A percentile compares a stretch with the other conserved stretches of the same genome.
Evolutionary conservation across 495 filamentous ascomycete species (phyloP).

Genomic region (Penicillium crystallinum): DNA sequence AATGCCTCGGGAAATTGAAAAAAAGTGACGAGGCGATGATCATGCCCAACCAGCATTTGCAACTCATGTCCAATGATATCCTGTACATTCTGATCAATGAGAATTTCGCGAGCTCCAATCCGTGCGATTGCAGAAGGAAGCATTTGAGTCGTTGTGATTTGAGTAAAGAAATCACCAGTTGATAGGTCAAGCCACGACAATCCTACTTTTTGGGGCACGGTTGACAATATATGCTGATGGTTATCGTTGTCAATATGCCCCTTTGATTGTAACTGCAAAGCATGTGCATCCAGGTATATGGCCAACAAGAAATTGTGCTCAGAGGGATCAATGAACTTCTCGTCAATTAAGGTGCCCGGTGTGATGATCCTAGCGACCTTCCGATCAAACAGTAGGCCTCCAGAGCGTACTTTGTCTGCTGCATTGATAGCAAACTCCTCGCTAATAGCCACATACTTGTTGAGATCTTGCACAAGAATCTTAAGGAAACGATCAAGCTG

Average conservation of each 20-base stretch:
- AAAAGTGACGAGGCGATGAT: constrained; percentile 42
- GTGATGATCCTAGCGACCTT: constrained; percentile 83
- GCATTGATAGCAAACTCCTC: constrained; percentile 79
- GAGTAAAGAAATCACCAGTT: constrained; percentile 88
- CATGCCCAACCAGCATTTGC: constrained; percentile 38
- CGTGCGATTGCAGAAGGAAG: constrained; percentile 74
- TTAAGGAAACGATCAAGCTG: constrained; percentile 91
- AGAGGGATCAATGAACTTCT: constrained; percentile 90
- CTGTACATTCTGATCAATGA: constrained; percentile 62
- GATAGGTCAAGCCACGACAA: constrained; percentile 93
- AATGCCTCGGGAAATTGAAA: constrained; percentile 31
- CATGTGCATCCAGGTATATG: constrained; percentile 49
- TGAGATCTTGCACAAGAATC: constrained; percentile 82
- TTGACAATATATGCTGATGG: constrained; percentile 34
- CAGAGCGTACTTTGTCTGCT: constrained; percentile 60
- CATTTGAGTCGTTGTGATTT: constrained; percentile 65
- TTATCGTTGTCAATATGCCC: constrained; percentile 10
- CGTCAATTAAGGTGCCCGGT: constrained; percentile 92
- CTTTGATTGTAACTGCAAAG: constrained; percentile 18
- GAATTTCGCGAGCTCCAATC: constrained; percentile 78
- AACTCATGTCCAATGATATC: constrained; percentile 39
- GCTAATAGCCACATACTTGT: constrained; percentile 85
- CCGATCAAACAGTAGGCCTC: constrained; percentile 76
- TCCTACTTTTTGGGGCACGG: constrained; percentile 53
- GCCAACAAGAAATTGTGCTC: constrained; percentile 88